These are phyloP conservation scores for Fusarium clavum DNA, from an alignment of 2,329 filamentous ascomycete species.

Conservation along the genomic window DNA sequence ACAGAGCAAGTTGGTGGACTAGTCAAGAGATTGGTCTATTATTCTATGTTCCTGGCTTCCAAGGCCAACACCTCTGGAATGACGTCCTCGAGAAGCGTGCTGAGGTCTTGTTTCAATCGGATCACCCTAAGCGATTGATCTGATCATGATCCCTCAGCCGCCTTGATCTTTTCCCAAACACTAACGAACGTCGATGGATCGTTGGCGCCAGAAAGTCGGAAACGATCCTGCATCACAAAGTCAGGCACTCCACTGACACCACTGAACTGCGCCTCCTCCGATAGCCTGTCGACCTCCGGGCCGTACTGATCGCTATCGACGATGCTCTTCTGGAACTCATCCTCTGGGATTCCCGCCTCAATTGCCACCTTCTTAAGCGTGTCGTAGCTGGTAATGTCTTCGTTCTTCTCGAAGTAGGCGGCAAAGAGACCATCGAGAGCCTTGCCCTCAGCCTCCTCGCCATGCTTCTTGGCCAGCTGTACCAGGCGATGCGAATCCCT, in stretches of 20 bases:
- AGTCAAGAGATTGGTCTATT: constrained; percentile 83
- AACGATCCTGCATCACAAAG: constrained; percentile 76
- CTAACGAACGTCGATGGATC: constrained; percentile 72
- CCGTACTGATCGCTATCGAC: constrained; percentile 62
- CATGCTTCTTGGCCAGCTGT: constrained; percentile 62
- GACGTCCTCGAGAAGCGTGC: constrained; percentile 52
- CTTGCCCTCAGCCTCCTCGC: constrained; percentile 64
- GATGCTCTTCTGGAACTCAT: constrained; percentile 52
- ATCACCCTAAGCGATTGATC: constrained; percentile 15
- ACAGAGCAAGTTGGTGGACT: constrained; percentile 87
- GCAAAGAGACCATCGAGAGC: constrained; percentile 61
- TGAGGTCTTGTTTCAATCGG: constrained; percentile 50
- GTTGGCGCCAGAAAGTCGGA: constrained; percentile 76
- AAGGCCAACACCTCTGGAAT: constrained; percentile 55
- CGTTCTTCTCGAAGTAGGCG: constrained; percentile 57
- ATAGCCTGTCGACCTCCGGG: constrained; percentile 49
- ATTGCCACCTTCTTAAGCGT: constrained; percentile 53
- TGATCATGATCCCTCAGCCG: constrained; percentile 37
- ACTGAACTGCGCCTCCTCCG: constrained; percentile 43
- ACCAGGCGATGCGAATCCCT: constrained; percentile 78
- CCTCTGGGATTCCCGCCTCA: constrained; percentile 60
- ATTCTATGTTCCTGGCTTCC: constrained; percentile 59
- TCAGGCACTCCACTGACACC: constrained; percentile 75
- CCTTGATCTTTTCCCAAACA: constrained; percentile 70
- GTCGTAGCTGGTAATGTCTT: constrained; percentile 56